phyloP scores from a whole-genome alignment of 1,284 basidiomycete species.

The Rhodotorula sp. region DNA sequence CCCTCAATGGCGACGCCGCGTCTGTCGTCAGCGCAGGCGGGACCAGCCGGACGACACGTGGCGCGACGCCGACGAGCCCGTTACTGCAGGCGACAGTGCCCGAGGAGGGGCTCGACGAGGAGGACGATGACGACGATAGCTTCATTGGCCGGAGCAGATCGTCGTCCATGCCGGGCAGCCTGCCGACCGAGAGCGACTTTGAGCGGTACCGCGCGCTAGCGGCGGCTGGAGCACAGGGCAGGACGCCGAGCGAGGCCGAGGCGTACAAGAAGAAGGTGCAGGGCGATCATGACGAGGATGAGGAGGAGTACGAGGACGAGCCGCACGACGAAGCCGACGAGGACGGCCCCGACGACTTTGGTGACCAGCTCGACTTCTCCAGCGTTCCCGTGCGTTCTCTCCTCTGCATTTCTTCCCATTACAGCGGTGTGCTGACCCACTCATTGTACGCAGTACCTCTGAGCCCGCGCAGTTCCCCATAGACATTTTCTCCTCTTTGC shows the following conservation, averaged over 20 bases:
- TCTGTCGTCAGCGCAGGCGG: conserved; percentile 7
- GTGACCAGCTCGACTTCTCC: conserved; percentile 44
- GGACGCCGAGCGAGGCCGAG: conserved; percentile 35
- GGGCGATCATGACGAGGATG: conserved; percentile 26
- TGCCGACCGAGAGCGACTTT: conserved; percentile 45
- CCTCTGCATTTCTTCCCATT: background rate
- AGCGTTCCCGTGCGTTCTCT: conserved; percentile 42
- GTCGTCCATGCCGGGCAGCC: conserved; percentile 46
- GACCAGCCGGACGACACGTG: conserved; percentile 4
- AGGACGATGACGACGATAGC: conserved; percentile 29
- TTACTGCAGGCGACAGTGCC: conserved; percentile 32
- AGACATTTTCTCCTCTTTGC: background rate
- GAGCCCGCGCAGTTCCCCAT: background rate
- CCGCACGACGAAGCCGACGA: conserved; percentile 30
- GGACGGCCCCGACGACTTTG: conserved; percentile 41
- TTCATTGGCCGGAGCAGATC: conserved; percentile 27
- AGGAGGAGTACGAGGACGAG: conserved; percentile 33
- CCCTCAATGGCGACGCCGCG: conserved; percentile 18
- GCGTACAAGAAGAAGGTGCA: conserved; percentile 38
- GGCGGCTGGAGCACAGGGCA: background rate
- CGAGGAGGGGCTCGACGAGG: conserved; percentile 33
- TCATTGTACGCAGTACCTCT: conserved; percentile 18
- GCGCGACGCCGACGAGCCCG: conserved; percentile 32
- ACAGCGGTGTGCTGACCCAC: conserved; percentile 7
- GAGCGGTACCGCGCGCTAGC: conserved; percentile 32